Conservation (phyloP, 1,284 basidiomycete species). For the Rhodotorula sp. region DNA sequence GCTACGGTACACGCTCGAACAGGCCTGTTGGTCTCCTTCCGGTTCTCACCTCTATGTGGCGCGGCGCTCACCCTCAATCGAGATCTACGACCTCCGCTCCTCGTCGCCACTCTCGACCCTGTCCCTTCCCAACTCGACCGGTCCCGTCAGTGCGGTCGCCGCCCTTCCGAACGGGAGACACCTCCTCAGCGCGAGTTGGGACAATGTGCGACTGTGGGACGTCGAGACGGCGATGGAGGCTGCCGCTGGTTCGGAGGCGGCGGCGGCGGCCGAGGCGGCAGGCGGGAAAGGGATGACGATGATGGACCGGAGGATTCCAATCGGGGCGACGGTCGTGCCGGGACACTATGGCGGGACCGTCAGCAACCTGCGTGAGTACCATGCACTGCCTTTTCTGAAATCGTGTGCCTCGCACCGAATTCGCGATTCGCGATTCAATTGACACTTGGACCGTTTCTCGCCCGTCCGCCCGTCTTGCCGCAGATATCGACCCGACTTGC, state of each 20-base stretch:
- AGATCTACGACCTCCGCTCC: slow-evolving; percentile 88
- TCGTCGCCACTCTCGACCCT: slow-evolving; percentile 59
- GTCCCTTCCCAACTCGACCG: slow-evolving; percentile 77
- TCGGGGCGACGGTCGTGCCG: slow-evolving; percentile 88
- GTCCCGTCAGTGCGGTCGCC: slow-evolving; percentile 84
- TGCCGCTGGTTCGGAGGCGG: slow-evolving; percentile 45
- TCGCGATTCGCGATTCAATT: background rate
- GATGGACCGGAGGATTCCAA: slow-evolving; percentile 53
- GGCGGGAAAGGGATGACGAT: slow-evolving; percentile 9
- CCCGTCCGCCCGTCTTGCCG: background rate
- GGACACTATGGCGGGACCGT: slow-evolving; percentile 93
- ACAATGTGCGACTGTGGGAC: slow-evolving; percentile 94
- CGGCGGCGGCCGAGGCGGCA: slow-evolving; percentile 55
- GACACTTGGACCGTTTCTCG: background rate
- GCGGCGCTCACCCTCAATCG: slow-evolving; percentile 82
- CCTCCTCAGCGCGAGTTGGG: slow-evolving; percentile 71
- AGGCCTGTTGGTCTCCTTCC: slow-evolving; percentile 93
- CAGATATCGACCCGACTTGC: slow-evolving; percentile 82
- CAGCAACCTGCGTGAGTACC: slow-evolving; percentile 60
- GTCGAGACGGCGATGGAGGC: slow-evolving; percentile 25
- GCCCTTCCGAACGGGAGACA: slow-evolving; percentile 87
- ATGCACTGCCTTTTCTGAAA: background rate
- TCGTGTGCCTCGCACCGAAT: background rate
- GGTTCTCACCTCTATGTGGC: slow-evolving; percentile 88
- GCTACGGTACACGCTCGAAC: slow-evolving; percentile 12